Evolutionary conservation across 805 yeast genomes (phyloP).

Genomic region (Starmerella tilneyi): DNA sequence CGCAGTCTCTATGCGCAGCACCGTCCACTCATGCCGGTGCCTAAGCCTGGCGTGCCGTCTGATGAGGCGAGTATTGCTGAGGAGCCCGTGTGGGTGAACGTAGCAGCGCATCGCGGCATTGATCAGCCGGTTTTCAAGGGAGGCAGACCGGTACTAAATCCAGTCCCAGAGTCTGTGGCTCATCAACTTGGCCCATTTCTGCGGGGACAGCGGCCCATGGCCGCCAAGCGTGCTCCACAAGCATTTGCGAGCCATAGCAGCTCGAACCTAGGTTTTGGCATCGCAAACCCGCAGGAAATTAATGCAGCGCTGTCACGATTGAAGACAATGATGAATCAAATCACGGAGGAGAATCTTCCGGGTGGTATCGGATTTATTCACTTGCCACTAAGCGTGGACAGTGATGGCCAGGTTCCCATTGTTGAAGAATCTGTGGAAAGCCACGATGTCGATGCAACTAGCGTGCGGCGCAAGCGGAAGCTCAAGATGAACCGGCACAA

Average conservation of each 20-base stretch:
- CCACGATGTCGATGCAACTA: conserved; percentile 28
- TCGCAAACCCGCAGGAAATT: conserved; percentile 2
- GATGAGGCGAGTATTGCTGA: conserved; percentile 8
- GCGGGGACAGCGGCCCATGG: conserved; percentile 9
- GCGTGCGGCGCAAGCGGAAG: conserved; percentile 49
- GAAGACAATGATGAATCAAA: conserved; percentile 2
- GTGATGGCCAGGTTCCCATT: conserved; percentile 1
- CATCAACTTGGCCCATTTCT: conserved; percentile 32
- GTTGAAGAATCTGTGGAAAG: background rate
- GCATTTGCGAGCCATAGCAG: background rate
- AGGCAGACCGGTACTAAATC: conserved; percentile 8
- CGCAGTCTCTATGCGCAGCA: conserved; percentile 41
- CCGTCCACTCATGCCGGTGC: conserved; percentile 37
- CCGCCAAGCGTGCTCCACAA: background rate
- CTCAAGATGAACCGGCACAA: conserved; percentile 97
- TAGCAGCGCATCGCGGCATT: conserved; percentile 10
- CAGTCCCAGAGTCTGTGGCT: conserved; percentile 34
- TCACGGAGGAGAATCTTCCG: conserved; percentile 10
- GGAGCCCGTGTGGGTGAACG: conserved; percentile 27
- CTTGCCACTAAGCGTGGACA: conserved; percentile 9
- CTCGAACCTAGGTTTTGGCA: background rate
- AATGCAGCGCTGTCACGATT: conserved; percentile 6
- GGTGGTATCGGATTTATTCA: conserved; percentile 17
- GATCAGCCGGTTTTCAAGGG: conserved; percentile 10
- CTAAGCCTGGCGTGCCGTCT: conserved; percentile 10